phyloP scores from a whole-genome alignment of 768 basidiomycete species.

The Pleurotus platypus region DNA sequence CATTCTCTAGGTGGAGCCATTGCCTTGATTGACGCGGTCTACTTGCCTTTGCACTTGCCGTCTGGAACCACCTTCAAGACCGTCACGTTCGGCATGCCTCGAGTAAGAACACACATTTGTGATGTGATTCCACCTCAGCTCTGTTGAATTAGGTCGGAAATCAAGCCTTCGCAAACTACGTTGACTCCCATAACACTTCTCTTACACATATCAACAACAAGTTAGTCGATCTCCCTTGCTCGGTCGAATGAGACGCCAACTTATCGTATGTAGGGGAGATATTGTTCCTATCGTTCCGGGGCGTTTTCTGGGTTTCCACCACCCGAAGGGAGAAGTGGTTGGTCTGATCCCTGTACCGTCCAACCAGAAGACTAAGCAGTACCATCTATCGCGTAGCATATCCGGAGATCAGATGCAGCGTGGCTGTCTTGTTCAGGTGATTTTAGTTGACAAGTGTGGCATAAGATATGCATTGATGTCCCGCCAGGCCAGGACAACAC shows the following conservation, averaged over 20 bases:
- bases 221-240: conserved; percentile 16
- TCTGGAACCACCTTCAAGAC: conserved; percentile 27
- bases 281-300: conserved; percentile 37
- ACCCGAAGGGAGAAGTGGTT: conserved; percentile 41
- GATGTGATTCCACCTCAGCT: neutral
- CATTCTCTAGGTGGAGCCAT: conserved; percentile 55
- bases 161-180: conserved; percentile 57
- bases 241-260: neutral
- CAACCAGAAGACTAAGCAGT: no score
- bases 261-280: conserved; percentile 27
- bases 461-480: neutral
- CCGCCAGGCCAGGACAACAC: conserved; percentile 55
- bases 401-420: conserved; percentile 34
- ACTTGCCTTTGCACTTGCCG: conserved; percentile 47
- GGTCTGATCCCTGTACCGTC: neutral
- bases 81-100: conserved; percentile 39
- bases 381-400: conserved; percentile 26
- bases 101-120: conserved; percentile 22
- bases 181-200: conserved; percentile 40
- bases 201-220: conserved; percentile 63
- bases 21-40: conserved; percentile 53
- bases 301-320: conserved; percentile 38
- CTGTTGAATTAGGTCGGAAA: conserved; percentile 39
- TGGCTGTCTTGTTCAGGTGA: conserved; percentile 58
- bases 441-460: neutral